Conservation (phyloP, 192 early-diverging fungal genomes). For the Backusella psychrophila region DNA sequence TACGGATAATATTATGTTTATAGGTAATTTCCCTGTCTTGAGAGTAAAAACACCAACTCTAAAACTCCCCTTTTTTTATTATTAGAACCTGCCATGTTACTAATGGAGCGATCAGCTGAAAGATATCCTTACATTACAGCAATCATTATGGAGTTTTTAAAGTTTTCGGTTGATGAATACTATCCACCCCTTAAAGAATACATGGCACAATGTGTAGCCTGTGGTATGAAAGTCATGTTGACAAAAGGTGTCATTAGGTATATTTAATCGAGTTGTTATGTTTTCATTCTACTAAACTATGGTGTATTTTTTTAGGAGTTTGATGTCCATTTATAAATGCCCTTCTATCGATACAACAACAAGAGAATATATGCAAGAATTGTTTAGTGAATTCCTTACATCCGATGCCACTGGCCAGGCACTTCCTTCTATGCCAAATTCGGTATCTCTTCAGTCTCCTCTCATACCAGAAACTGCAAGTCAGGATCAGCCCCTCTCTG, state of each 20-base stretch:
- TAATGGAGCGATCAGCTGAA: constrained; percentile 68
- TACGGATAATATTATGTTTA: constrained; percentile 71
- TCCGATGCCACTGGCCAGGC: not conserved
- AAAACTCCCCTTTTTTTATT: not conserved
- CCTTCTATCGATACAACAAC: constrained; percentile 22
- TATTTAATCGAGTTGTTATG: not conserved
- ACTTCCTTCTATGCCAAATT: constrained; percentile 6
- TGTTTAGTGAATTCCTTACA: constrained; percentile 30
- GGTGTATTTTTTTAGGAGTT: constrained; percentile 11
- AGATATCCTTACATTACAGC: constrained; percentile 61
- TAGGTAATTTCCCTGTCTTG: constrained; percentile 34
- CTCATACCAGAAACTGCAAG: not conserved
- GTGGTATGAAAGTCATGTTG: constrained; percentile 58
- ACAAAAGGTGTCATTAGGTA: constrained; percentile 64
- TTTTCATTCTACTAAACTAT: not conserved
- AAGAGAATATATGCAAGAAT: constrained; percentile 18
- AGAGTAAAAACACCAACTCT: not conserved
- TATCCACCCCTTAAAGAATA: constrained; percentile 45
- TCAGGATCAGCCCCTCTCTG: not conserved
- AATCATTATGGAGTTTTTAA: constrained; percentile 70
- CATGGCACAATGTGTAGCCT: constrained; percentile 46
- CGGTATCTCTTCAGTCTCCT: not conserved
- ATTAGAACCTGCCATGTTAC: constrained; percentile 71
- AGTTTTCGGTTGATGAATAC: constrained; percentile 58
- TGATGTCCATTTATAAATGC: constrained; percentile 30